A percentile compares a stretch with the other conserved stretches of the same genome.
Evolutionary conservation across 306 rosid genomes (phyloP).

Genomic region (Biancaea sappan): DNA sequence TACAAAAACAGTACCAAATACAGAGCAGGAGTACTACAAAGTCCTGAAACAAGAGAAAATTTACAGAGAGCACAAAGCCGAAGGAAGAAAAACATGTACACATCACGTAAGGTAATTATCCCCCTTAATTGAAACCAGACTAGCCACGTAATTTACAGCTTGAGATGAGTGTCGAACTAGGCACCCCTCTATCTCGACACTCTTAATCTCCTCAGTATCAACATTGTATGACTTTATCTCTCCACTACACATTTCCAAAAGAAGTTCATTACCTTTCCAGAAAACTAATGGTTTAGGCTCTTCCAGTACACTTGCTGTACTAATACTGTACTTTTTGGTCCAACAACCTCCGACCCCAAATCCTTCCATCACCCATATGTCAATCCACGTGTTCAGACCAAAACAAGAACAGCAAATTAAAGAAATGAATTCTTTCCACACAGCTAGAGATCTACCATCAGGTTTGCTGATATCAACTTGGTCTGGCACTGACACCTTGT

Average conservation of each 20-base stretch:
- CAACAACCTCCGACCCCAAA: conserved; percentile 13
- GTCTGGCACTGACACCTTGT: conserved; percentile 17
- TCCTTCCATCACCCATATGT: conserved; percentile 32
- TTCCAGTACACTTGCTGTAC: neutral
- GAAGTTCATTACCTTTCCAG: conserved; percentile 38
- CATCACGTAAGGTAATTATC: conserved; percentile 19
- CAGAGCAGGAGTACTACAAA: neutral
- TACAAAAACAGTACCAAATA: neutral
- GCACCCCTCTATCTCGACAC: neutral
- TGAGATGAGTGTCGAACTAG: conserved; percentile 17
- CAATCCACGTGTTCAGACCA: neutral
- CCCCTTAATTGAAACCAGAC: conserved; percentile 8
- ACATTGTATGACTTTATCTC: conserved; percentile 25
- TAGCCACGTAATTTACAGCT: conserved; percentile 32
- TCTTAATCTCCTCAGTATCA: conserved; percentile 13
- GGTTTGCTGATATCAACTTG: neutral
- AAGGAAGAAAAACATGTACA: neutral
- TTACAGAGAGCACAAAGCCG: neutral
- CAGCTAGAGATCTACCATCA: conserved; percentile 20
- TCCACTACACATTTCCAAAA: conserved; percentile 11
- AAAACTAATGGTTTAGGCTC: conserved; percentile 31
- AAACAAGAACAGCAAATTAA: conserved; percentile 10
- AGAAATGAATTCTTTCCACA: conserved; percentile 26
- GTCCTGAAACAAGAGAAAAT: neutral
- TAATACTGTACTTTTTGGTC: neutral